Conservation (phyloP, 1,139 yeast genomes). For the Blastobotrys petasosporus region DNA sequence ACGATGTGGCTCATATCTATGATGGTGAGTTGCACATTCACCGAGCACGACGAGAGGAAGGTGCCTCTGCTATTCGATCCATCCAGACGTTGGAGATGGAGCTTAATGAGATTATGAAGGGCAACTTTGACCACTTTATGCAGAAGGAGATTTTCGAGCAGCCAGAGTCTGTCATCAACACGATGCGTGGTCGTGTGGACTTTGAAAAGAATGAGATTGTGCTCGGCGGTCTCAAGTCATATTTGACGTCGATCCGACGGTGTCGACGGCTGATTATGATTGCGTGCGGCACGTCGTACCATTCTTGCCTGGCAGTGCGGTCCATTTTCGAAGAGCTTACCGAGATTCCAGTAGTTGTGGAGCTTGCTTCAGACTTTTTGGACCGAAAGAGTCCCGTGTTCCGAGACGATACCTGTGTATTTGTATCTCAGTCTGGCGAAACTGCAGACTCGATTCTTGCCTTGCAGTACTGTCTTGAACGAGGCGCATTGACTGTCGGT, state of each 20-base stretch:
- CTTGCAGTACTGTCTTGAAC: slow-evolving; percentile 88
- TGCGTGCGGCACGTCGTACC: slow-evolving; percentile 99
- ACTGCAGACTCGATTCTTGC: slow-evolving; percentile 99
- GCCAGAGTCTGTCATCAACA: slow-evolving; percentile 95
- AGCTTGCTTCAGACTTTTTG: slow-evolving; percentile 93
- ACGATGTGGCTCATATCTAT: slow-evolving; percentile 96
- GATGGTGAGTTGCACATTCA: slow-evolving; percentile 98
- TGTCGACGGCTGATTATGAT: slow-evolving; percentile 96
- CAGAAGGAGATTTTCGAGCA: slow-evolving; percentile 98
- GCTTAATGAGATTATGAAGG: slow-evolving; percentile 97
- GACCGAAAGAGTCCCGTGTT: slow-evolving; percentile 95
- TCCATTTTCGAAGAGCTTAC: slow-evolving; percentile 95
- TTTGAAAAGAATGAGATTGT: slow-evolving; percentile 71
- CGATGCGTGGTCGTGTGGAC: slow-evolving; percentile 99
- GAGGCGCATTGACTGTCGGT: slow-evolving; percentile 97
- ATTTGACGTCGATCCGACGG: slow-evolving; percentile 83
- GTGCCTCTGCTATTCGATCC: slow-evolving; percentile 88
- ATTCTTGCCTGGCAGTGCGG: slow-evolving; percentile 95
- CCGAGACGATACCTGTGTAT: slow-evolving; percentile 95
- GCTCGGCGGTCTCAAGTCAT: slow-evolving; percentile 85
- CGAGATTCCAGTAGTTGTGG: slow-evolving; percentile 93
- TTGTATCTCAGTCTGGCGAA: slow-evolving; percentile 98
- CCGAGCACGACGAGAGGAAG: slow-evolving; percentile 86
- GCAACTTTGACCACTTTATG: slow-evolving; percentile 94
- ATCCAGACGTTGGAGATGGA: slow-evolving; percentile 97